Evolutionary conservation across 2,329 filamentous ascomycete species (phyloP).

Genomic region (Colletotrichum spaethianum): DNA sequence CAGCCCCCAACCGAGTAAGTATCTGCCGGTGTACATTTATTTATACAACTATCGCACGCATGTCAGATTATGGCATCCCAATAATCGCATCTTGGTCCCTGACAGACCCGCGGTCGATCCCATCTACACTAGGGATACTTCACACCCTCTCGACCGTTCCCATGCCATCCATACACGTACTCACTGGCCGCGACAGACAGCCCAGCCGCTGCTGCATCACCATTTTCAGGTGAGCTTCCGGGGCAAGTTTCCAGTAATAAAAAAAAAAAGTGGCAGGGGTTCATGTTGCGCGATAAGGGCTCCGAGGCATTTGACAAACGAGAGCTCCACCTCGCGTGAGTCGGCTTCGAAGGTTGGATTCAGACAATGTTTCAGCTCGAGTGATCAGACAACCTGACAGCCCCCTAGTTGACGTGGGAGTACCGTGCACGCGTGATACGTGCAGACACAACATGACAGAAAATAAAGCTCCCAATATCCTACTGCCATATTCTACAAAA

Average conservation of each 20-base stretch:
- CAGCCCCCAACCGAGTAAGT: background rate
- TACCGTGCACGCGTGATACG: no score
- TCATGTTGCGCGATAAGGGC: background rate
- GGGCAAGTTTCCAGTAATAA: background rate
- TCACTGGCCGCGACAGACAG: background rate
- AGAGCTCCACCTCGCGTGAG: slow-evolving; percentile 27
- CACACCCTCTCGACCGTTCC: background rate
- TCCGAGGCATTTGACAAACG: background rate
- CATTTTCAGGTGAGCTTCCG: background rate
- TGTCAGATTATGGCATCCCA: background rate
- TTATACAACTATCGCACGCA: background rate
- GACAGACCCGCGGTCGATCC: background rate
- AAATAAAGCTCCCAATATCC: no score
- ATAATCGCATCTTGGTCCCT: slow-evolving; percentile 16
- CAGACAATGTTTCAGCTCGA: slow-evolving; percentile 34
- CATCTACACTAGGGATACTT: background rate
- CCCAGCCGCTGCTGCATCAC: background rate
- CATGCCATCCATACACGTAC: background rate
- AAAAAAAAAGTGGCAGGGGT: slow-evolving; percentile 5
- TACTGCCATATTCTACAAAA: no score
- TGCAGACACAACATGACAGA: no score
- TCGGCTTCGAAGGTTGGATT: slow-evolving; percentile 29
- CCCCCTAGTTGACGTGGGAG: no score
- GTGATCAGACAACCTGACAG: no score
- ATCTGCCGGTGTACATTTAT: no score